These are phyloP conservation scores for Candida tammaniensis DNA, from an alignment of 805 yeast species.

Conservation along the genomic window DNA sequence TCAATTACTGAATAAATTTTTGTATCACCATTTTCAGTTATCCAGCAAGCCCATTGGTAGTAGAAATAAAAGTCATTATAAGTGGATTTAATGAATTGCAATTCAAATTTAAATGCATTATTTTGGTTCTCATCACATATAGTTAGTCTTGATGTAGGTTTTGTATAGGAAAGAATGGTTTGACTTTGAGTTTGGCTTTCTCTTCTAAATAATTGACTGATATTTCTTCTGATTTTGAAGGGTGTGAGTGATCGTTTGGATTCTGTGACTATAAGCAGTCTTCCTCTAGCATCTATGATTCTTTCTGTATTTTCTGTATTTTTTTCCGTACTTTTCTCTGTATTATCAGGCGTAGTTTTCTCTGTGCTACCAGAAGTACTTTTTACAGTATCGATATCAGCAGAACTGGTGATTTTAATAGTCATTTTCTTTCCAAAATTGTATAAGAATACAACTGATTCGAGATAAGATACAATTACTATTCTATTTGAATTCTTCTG, in stretches of 20 bases:
- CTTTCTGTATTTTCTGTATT: neutral
- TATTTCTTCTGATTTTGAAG: conserved; percentile 17
- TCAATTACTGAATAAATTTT: conserved; percentile 13
- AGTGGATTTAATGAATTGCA: conserved; percentile 9
- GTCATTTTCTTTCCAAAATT: too few species aligned
- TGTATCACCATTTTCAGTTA: conserved; percentile 3
- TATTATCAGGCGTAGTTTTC: too few species aligned
- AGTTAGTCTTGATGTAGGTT: conserved; percentile 19
- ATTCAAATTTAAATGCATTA: conserved; percentile 12
- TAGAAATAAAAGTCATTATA: conserved; percentile 15
- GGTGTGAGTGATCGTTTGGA: conserved; percentile 10
- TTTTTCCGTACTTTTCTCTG: too few species aligned
- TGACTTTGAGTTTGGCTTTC: neutral
- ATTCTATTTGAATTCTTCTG: too few species aligned
- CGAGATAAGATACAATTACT: too few species aligned
- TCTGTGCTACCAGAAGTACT: too few species aligned
- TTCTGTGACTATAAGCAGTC: conserved; percentile 8
- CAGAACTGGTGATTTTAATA: too few species aligned
- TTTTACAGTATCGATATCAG: too few species aligned
- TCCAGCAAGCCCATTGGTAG: conserved; percentile 19
- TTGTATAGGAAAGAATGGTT: conserved; percentile 4
- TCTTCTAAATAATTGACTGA: conserved; percentile 12
- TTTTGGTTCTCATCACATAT: conserved; percentile 12
- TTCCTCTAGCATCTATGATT: conserved; percentile 7
- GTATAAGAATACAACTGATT: neutral